These are phyloP conservation scores for Leishmania tarentolae DNA, from an alignment of 208 protist genomes.

Conservation along the genomic window DNA sequence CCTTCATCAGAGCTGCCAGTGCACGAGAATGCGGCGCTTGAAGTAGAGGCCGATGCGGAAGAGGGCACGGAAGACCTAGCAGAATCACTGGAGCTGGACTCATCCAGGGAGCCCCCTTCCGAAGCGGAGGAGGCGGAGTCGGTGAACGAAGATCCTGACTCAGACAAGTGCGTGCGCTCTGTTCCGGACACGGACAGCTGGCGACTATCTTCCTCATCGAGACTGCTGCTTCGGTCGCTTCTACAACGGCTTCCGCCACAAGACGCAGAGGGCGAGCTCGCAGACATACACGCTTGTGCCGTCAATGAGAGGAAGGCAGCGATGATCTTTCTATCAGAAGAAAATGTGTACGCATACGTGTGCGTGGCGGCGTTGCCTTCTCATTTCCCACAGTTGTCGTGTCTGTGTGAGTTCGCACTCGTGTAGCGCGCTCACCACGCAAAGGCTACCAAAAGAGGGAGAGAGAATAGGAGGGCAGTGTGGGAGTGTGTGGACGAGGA, in stretches of 20 bases:
- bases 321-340: background rate
- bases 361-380: background rate
- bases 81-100: background rate
- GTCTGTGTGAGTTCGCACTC: background rate
- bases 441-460: background rate
- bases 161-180: background rate
- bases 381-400: background rate
- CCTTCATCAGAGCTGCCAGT: background rate
- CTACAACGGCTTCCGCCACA: background rate
- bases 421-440: background rate
- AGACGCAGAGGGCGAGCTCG: background rate
- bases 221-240: background rate
- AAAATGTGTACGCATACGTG: background rate
- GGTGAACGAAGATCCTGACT: background rate
- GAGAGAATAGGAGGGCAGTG: background rate
- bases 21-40: background rate
- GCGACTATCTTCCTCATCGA: background rate
- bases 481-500: background rate
- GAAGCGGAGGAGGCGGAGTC: background rate
- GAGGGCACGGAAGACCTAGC: background rate
- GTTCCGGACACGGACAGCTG: background rate
- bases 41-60: constrained; percentile 4
- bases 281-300: background rate
- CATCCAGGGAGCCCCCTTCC: background rate
- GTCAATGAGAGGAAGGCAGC: background rate